Evolutionary conservation across 768 basidiomycete genomes (phyloP).

Genomic region (Rhodotorula paludigena): DNA sequence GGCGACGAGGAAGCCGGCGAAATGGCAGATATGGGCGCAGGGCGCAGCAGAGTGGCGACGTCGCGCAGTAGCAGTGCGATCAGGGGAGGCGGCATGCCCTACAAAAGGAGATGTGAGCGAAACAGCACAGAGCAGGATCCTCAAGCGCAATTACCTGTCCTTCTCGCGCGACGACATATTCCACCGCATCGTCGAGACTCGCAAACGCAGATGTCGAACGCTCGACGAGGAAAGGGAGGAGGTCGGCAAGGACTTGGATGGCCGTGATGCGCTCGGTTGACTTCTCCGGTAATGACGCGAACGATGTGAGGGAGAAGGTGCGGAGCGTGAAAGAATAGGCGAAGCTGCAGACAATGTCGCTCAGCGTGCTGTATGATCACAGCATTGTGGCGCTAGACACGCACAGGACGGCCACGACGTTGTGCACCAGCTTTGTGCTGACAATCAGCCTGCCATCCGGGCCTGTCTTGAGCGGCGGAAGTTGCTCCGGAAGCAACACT

Average conservation of each 20-base stretch:
- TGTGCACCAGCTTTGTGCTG: slow-evolving; percentile 19
- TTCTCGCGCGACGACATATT: slow-evolving; percentile 29
- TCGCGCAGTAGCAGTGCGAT: slow-evolving; percentile 22
- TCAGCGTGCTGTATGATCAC: not conserved
- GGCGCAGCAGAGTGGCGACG: slow-evolving; percentile 5
- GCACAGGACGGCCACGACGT: slow-evolving; percentile 33
- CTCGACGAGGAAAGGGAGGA: slow-evolving; percentile 32
- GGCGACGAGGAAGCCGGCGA: not conserved
- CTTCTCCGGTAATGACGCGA: slow-evolving; percentile 2
- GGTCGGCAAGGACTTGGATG: slow-evolving; percentile 14
- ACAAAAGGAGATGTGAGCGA: not conserved
- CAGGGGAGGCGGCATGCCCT: slow-evolving; percentile 17
- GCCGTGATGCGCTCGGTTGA: slow-evolving; percentile 29
- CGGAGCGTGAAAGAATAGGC: slow-evolving; percentile 36
- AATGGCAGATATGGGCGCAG: slow-evolving; percentile 4
- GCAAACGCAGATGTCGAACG: slow-evolving; percentile 7
- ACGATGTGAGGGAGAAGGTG: slow-evolving; percentile 30
- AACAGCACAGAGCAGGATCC: too few species aligned
- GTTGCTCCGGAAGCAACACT: not conserved
- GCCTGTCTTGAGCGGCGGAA: slow-evolving; percentile 8
- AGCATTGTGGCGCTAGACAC: too few species aligned
- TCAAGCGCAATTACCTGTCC: too few species aligned
- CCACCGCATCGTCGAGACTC: slow-evolving; percentile 11
- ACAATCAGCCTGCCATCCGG: slow-evolving; percentile 1
- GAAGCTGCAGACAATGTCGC: slow-evolving; percentile 10